Conservation (phyloP, 1,139 yeast genomes). For the Pichia sp. region DNA sequence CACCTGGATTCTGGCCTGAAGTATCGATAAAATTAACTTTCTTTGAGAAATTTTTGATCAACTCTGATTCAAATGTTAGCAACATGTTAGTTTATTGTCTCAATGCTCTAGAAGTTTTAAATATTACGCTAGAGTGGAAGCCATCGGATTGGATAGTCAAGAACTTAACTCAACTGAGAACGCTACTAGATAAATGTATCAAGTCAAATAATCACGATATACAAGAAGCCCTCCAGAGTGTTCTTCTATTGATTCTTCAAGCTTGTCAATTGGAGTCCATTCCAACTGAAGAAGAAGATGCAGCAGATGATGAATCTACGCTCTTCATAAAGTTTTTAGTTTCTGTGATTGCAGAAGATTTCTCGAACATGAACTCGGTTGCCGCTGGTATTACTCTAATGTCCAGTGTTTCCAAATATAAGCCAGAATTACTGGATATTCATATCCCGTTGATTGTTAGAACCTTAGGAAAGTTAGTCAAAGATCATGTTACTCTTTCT, state of each 20-base stretch:
- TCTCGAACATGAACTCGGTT: slow-evolving; percentile 71
- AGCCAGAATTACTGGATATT: slow-evolving; percentile 67
- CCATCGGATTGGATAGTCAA: slow-evolving; percentile 67
- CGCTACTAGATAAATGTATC: slow-evolving; percentile 72
- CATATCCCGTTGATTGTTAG: slow-evolving; percentile 72
- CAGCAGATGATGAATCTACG: slow-evolving; percentile 41
- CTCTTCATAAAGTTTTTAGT: slow-evolving; percentile 58
- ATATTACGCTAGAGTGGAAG: slow-evolving; percentile 78
- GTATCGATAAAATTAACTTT: slow-evolving; percentile 76
- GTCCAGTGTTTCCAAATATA: slow-evolving; percentile 70
- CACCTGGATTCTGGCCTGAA: slow-evolving; percentile 77
- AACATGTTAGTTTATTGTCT: slow-evolving; percentile 66
- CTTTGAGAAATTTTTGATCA: slow-evolving; percentile 78
- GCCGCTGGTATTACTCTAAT: slow-evolving; percentile 88
- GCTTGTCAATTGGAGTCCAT: slow-evolving; percentile 40
- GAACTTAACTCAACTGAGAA: slow-evolving; percentile 60
- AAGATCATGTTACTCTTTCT: slow-evolving; percentile 69
- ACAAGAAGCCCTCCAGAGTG: slow-evolving; percentile 74
- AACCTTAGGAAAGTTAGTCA: slow-evolving; percentile 80
- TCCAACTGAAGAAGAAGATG: slow-evolving; percentile 43
- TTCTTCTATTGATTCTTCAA: slow-evolving; percentile 54
- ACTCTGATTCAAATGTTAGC: slow-evolving; percentile 62
- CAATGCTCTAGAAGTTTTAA: slow-evolving; percentile 85
- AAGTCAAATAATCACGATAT: slow-evolving; percentile 79
- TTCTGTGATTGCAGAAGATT: slow-evolving; percentile 72